Base-by-base conservation (phyloP, 768 basidiomycete species). In the Tulasnella calospora region DNA sequence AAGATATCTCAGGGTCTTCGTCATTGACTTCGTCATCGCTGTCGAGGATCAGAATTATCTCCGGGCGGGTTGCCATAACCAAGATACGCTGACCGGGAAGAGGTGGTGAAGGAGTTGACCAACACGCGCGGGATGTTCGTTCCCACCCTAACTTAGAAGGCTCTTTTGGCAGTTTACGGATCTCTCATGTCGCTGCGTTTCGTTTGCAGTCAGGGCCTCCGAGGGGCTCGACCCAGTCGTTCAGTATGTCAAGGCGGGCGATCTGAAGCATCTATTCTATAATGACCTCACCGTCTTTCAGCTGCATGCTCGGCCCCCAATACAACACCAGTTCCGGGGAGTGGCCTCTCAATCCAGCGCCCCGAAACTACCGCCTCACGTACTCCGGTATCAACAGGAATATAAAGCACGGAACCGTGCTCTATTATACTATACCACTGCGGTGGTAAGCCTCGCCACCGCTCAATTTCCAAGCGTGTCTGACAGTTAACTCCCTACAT, bases 371-470 rank as follows among this genome's bases (percentile, higher is more conserved):
- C 36, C 75, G 17, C 57, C 75, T 61, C 75, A 76, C 55, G 61
- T 67, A 40, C 46, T 55, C n/a, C 30, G 61, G 75, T 76, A 76
- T 72, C 77, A 78, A 46, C 80, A 73, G 35, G 67, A 41, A 17
- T 79, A 80, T 61, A 67, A 41, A 71, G 73, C 61, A 21, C 84
- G 87, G 82, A 96, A 96, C 81, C 88, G 91, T 51, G 90, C 89
- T 61, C 84, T 96, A 80, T 85, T 95, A 79, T 92, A 96, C 91
- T 97, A 96, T 84, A 89, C 90, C 23, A 88, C 92, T 33, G 94
- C 95, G 3, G 90, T 92, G 76, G 92, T 95, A 86, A 78, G 92
- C 86, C 61, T 71, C 35, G 21, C 71, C 61, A 46, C 12, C 40
- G 41, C 69, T 47, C 13, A 38, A 40, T 74, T 38, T 51, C 23